Base-by-base conservation (phyloP, 352 stramenopile species). In the Globisporangium parvum region DNA sequence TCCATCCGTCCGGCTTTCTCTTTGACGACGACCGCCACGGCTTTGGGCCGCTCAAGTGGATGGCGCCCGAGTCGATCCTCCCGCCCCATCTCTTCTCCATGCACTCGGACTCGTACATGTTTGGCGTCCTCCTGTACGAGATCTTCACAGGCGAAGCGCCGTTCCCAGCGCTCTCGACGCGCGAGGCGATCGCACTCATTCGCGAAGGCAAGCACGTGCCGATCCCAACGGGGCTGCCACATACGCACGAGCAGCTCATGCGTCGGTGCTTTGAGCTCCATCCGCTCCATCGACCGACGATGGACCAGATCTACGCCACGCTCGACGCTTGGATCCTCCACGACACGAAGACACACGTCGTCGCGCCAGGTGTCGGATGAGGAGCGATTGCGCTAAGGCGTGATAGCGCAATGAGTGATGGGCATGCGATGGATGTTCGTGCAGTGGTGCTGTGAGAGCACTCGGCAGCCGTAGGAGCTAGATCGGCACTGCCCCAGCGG, bases 61-160 rank as follows among this genome's bases (percentile, higher is more conserved):
- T 88, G 77, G 74, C 80, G 0, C 80, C 78, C 11, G 80, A 91
- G 54, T 87, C 75, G 0, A 71, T 88, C 9, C 51, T 75, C 12
- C 74, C 80, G 17, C 80, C 80, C 6, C 75, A 91, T 46, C 37
- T 88, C 8, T 91, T 88, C 57, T 91, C 80, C 2, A 76, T 66
- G 17, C 76, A 76, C 33, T 88, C 80, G 17, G 80, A 91, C 58
- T 71, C 76, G 53, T 91, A 87, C 69, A 87, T 87, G 74, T 91
- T 88, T 26, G 80, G 77, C 6, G 75, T 88, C 20, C 56, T 88
- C 14, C 66, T 91, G 51, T 91, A 83, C 61, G 80, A 91, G 52
- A 84, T 88, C 33, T 91, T 88, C 56, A 86, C 69, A 33, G 80
- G 80, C 15, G 49, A 66, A 8, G 54, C 68, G 37, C 80, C 80